A percentile compares a stretch with the other conserved stretches of the same genome.
Conservation (phyloP, 2,329 filamentous ascomycete genomes). For the Rugonectria rugulosa region DNA sequence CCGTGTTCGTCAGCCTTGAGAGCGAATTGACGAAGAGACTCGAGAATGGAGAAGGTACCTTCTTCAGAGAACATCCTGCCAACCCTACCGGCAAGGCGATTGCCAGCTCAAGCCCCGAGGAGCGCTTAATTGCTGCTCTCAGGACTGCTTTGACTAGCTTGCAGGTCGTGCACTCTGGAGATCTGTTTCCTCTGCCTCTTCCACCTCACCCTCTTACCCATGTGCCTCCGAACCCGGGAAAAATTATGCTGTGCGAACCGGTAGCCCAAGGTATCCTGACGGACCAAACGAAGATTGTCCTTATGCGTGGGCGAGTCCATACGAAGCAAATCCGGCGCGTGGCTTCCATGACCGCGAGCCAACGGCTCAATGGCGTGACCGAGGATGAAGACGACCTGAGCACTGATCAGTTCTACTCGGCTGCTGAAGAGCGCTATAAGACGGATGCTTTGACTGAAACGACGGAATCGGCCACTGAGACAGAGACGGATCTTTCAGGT, state of each 20-base stretch:
- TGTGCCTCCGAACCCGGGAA: conserved; percentile 81
- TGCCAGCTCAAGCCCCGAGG: conserved; percentile 54
- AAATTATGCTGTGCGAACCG: conserved; percentile 92
- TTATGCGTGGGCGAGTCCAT: conserved; percentile 70
- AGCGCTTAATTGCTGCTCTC: conserved; percentile 70
- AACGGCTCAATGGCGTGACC: conserved; percentile 61
- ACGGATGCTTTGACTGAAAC: conserved; percentile 67
- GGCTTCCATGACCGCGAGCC: conserved; percentile 52
- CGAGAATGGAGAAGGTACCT: conserved; percentile 83
- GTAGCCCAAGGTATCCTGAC: conserved; percentile 86
- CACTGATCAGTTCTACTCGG: conserved; percentile 92
- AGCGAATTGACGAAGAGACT: conserved; percentile 79
- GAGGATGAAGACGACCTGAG: conserved; percentile 81
- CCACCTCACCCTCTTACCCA: conserved; percentile 88
- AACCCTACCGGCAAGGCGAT: conserved; percentile 48
- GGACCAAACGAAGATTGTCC: conserved; percentile 81
- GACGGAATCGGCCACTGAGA: conserved; percentile 66
- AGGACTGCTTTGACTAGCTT: conserved; percentile 77
- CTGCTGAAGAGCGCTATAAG: conserved; percentile 78
- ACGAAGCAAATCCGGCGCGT: conserved; percentile 59
- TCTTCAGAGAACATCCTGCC: conserved; percentile 70
- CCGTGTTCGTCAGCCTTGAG: conserved; percentile 86
- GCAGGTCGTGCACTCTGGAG: conserved; percentile 82
- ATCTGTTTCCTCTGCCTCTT: conserved; percentile 79
- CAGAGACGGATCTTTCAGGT: conserved; percentile 68